Base-by-base conservation (phyloP, 1,284 basidiomycete genomes). In the Nidula niveotomentosa region DNA sequence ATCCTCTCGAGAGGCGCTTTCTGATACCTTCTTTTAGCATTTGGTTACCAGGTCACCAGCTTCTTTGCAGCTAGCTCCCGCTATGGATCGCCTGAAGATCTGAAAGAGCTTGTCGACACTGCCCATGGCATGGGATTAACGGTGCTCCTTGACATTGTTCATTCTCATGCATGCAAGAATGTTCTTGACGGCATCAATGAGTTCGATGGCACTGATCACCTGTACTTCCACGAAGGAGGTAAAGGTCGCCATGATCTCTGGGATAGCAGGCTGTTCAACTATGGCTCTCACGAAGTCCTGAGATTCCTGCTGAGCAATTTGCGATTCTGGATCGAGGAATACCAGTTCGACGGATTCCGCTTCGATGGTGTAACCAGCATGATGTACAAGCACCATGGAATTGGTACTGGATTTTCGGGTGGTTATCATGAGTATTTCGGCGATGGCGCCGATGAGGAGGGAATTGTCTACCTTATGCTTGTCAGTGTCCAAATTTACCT, bases 391-490 rank as follows among this genome's bases (percentile, higher is more conserved):
- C 96, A 99, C 67, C 96, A 99, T 71, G 96, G 96, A 17, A 98
- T 98, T 63, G 96, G 96, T 13, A 87, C 95, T 2, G 96, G 96
- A 2, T 99, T 99, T 76, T 96, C 94, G 47, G 96, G 96, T 23
- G 95, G 92, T 6, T 99, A 99, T 72, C 93, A 98, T 68, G 96
- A 99, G 73, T 99, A 99, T 74, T 99, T 98, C 70, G 96, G 96
- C 6, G 78, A 85, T 23, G 76, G 74, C 7, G 90, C 92, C 13
- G 96, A 99, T 64, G 75, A 88, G 48, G 96, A 98, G 65, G 95
- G 88, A 5, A 88, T 99, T 59, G 90, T 91, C 12, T 99, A 99
- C 69, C 80, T 99, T 56, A 98, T 98, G 96, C 84, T 99, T 51
- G 94, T 94, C 60, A 68, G 93, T 78, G n/a, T 45, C 33, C 12